Conservation (phyloP, 495 filamentous ascomycete species). For the Aspergillus mulundensis region DNA sequence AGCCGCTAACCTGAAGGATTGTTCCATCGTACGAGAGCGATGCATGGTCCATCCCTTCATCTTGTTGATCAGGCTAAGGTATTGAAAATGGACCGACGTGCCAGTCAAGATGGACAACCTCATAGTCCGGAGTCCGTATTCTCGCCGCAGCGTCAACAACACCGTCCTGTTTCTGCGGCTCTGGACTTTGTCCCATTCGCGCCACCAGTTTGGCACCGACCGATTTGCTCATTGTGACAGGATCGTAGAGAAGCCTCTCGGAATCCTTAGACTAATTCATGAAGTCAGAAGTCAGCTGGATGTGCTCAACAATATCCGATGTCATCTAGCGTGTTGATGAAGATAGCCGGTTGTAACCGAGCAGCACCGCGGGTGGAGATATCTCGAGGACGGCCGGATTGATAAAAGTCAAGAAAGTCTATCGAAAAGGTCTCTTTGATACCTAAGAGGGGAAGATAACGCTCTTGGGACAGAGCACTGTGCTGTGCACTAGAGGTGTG, state of each 20-base stretch:
- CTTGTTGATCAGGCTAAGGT: background rate
- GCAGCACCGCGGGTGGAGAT: background rate
- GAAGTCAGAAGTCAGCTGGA: constrained; percentile 12
- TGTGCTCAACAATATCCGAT: constrained; percentile 3
- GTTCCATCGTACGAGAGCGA: background rate
- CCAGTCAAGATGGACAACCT: background rate
- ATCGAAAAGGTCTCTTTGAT: background rate
- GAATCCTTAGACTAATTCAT: background rate
- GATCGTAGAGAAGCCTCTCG: background rate
- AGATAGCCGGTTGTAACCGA: constrained; percentile 9
- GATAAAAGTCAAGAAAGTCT: background rate
- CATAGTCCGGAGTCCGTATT: background rate
- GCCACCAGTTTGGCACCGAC: background rate
- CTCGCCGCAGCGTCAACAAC: background rate
- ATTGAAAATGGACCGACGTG: background rate
- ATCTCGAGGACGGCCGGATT: background rate
- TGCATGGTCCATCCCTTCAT: background rate
- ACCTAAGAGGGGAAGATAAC: constrained; percentile 4
- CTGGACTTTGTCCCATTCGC: background rate
- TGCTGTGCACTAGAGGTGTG: background rate
- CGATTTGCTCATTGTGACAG: background rate
- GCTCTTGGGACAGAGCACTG: background rate
- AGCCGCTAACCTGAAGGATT: constrained; percentile 10
- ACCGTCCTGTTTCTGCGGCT: background rate
- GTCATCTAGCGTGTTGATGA: background rate